These are phyloP conservation scores for Aspergillus ustus DNA, from an alignment of 2,329 filamentous ascomycete species.

Conservation along the genomic window DNA sequence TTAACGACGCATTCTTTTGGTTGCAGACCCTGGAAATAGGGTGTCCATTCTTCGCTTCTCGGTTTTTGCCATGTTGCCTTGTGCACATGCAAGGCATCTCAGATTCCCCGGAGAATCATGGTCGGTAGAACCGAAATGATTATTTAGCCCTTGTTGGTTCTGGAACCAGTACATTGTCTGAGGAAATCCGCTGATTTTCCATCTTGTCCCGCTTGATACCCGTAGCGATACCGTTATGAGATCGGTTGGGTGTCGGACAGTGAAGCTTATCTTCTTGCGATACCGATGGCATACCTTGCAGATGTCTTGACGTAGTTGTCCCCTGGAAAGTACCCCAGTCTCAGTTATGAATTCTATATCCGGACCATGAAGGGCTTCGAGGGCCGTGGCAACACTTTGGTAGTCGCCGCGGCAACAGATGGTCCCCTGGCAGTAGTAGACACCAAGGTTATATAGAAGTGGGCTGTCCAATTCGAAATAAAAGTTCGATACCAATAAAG, in stretches of 20 bases:
- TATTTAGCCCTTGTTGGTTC: conserved; percentile 14
- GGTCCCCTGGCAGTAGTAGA: conserved; percentile 5
- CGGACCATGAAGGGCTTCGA: background rate
- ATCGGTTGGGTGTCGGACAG: background rate
- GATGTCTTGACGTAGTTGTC: background rate
- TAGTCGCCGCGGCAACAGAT: background rate
- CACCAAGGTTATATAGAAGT: background rate
- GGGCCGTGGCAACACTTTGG: background rate
- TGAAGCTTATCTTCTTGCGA: conserved; percentile 3
- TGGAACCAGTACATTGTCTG: conserved; percentile 21
- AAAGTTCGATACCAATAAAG: conserved; percentile 7
- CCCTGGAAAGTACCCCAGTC: background rate
- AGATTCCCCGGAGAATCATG: conserved; percentile 19
- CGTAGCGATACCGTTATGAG: conserved; percentile 1
- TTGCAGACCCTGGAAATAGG: no score
- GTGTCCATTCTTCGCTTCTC: background rate
- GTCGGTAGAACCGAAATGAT: conserved; percentile 12
- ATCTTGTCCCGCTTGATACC: background rate
- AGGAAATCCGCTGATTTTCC: conserved; percentile 23
- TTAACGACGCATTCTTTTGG: no score
- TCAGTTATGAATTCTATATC: background rate
- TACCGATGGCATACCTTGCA: conserved; percentile 1
- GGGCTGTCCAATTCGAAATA: conserved; percentile 2
- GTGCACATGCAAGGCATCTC: conserved; percentile 4
- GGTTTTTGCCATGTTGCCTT: background rate